A percentile compares a stretch with the other conserved stretches of the same genome.
These are phyloP conservation scores for Apiotrichum veenhuisii DNA, from an alignment of 1,284 basidiomycete species.

Conservation along the genomic window DNA sequence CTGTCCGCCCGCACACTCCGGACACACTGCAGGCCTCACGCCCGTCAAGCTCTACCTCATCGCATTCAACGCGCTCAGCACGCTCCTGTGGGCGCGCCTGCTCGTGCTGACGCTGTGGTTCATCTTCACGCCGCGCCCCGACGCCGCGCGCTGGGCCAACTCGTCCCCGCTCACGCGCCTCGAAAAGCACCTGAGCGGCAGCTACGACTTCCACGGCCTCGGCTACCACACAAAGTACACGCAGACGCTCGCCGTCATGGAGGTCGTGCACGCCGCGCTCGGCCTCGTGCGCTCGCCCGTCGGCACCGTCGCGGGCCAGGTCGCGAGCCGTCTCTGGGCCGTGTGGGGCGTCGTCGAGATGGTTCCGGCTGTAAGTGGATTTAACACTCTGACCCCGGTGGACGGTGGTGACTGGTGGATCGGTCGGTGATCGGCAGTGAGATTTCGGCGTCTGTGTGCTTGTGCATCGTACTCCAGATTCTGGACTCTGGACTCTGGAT, in stretches of 20 bases:
- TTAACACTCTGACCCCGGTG: no score
- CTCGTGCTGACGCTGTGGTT: conserved; percentile 54
- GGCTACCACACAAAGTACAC: conserved; percentile 66
- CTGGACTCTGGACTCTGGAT: no score
- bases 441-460: no score
- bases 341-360: conserved; percentile 78
- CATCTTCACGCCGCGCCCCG: conserved; percentile 28
- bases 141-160: conserved; percentile 10
- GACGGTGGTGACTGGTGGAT: no score
- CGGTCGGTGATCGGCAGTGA: no score
- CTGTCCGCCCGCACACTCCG: no score
- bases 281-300: conserved; percentile 81
- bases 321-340: conserved; percentile 76
- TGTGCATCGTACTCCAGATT: no score
- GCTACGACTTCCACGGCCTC: conserved; percentile 51
- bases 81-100: conserved; percentile 68
- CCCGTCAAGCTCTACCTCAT: conserved; percentile 61
- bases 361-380: conserved; percentile 50
- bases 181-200: conserved; percentile 56
- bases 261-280: conserved; percentile 74
- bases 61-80: conserved; percentile 70
- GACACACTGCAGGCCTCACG: conserved; percentile 20
- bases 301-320: conserved; percentile 79
- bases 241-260: conserved; percentile 75
- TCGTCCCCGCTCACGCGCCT: conserved; percentile 32